Base-by-base conservation (phyloP, 345 rosid genomes). In the Moricandia moricandioides region DNA sequence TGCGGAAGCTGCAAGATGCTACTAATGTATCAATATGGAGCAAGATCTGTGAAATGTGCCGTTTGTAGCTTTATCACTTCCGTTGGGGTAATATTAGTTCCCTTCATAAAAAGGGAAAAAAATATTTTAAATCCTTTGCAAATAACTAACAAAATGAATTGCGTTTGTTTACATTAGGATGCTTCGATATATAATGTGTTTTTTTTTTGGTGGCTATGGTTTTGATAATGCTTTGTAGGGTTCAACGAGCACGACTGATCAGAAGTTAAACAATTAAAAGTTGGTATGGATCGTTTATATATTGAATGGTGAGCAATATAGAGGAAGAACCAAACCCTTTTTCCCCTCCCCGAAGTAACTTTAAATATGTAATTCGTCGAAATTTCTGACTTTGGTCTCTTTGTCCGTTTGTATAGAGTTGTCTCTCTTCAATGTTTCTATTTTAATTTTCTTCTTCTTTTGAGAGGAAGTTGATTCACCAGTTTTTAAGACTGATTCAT, bases 1-100 rank as follows among this genome's bases (percentile, higher is more conserved):
- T 95, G 99, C 33, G 97, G 97, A 76, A 95, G 80, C 80, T 95
- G 99, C 88, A 89, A 87, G 82, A 89, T 95, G 97, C 83, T 95
- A 61, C 65, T 95, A 67, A 92, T 95, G 99, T 95, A 95, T 79
- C 97, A 88, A 60, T 95, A 92, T 8, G 99, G 97, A 79, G 99
- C 97, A 26, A 79, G 88, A 64, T 89, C 94, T 1, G 99, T 95
- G 16, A 95, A 95, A 86, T 95, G 99, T 72, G 89, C 99, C 2
- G 91, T 95, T 39, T 95, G 99, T 90, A 92, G 73, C 85, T 92
- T 88, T 65, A 91, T 90, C 62, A 90, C 99, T 17, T 73, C 96
- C 11, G 84, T 90, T 80, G 96, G 90, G 91, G 99, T 92, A 47
- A 47, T 49, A 49, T 6, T 30, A 82, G 88, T 84, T 2, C n/a